phyloP scores from a whole-genome alignment of 305 asterid species.

The Salvia sclarea region DNA sequence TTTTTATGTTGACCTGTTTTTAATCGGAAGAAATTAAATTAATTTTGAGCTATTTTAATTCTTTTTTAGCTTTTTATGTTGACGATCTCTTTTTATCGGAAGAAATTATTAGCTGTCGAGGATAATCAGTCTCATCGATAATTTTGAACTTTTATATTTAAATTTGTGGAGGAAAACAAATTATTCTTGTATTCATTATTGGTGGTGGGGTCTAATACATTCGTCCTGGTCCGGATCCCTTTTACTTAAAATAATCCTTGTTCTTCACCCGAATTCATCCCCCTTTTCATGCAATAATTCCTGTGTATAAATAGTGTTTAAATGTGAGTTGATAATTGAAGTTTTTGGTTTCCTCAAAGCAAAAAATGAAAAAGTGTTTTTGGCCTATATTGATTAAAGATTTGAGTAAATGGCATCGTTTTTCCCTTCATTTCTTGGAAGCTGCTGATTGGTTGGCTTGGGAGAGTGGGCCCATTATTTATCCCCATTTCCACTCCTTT shows the following conservation, averaged over 20 bases:
- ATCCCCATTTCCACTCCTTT: conserved; percentile 21
- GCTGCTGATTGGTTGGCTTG: conserved; percentile 6
- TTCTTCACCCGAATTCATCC: background rate
- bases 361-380: background rate
- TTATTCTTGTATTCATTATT: background rate
- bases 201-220: conserved; percentile 2
- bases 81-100: too few relatives aligned
- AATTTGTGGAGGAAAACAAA: background rate
- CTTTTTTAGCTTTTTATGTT: too few relatives aligned
- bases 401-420: background rate
- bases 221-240: background rate
- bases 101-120: background rate
- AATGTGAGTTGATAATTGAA: background rate
- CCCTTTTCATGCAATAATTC: background rate
- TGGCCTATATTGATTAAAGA: background rate
- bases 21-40: background rate
- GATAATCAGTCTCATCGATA: background rate
- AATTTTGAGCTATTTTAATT: too few relatives aligned
- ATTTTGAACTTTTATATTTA: background rate
- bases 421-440: background rate
- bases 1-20: background rate
- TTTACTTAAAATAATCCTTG: background rate
- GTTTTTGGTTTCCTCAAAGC: background rate
- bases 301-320: background rate
- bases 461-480: conserved; percentile 43